Conservation (phyloP, 495 filamentous ascomycete genomes). For the Penicillium samsonianum region DNA sequence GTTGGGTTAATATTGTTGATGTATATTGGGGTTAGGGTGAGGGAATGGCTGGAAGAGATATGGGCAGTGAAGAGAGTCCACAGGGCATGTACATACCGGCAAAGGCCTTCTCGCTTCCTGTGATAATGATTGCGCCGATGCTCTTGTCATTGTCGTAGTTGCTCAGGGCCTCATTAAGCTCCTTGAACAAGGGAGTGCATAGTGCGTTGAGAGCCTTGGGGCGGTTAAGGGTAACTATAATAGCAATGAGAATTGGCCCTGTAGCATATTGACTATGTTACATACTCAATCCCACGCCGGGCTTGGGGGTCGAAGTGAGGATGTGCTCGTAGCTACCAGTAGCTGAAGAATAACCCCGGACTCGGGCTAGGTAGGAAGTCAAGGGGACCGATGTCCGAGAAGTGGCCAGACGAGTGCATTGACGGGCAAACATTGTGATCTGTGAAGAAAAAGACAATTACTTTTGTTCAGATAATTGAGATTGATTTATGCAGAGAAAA, state of each 20-base stretch:
- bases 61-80: too few relatives aligned
- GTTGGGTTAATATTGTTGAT: conserved; percentile 7
- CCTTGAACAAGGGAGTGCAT: conserved; percentile 79
- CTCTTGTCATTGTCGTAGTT: conserved; percentile 67
- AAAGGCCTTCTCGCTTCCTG: conserved; percentile 84
- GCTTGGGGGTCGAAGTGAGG: conserved; percentile 75
- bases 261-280: conserved; percentile 4
- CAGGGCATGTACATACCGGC: conserved; percentile 51
- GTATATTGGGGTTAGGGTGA: neutral
- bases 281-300: conserved; percentile 86
- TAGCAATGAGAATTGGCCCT: conserved; percentile 10
- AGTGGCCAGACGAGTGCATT: conserved; percentile 58
- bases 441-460: neutral
- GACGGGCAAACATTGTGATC: conserved; percentile 56
- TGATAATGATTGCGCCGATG: conserved; percentile 79
- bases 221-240: conserved; percentile 86
- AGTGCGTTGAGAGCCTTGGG: conserved; percentile 95
- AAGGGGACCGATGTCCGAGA: conserved; percentile 52
- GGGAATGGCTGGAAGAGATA: neutral
- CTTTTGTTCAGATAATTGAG: neutral
- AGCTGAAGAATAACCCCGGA: conserved; percentile 58
- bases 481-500: neutral
- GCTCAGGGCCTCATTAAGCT: conserved; percentile 81
- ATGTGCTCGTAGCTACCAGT: conserved; percentile 73
- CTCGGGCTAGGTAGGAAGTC: conserved; percentile 51